Base-by-base conservation (phyloP, 2,329 filamentous ascomycete species). In the Corinectria fuckeliana region DNA sequence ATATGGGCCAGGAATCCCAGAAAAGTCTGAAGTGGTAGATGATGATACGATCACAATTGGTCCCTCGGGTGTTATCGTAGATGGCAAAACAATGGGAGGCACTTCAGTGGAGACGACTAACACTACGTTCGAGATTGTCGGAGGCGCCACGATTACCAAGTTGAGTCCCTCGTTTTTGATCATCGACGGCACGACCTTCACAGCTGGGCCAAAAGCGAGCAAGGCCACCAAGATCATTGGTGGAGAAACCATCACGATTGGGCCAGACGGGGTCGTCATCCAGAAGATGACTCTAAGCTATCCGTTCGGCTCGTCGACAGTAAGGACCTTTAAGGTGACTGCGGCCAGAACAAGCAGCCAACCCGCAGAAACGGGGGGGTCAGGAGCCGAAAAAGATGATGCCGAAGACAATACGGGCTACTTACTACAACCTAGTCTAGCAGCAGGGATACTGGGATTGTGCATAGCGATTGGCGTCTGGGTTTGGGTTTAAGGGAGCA, bases 1-100 rank as follows among this genome's bases (percentile, higher is more conserved):
- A 1, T 84, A 85, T 61, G 78, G 78, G 1, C 69, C 74, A 0
- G 68, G 64, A 25, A 70, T 72, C 3, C 61, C 75, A 3, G 70
- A 67, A 1, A 69, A 72, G 0, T 76, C 77, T 0, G 73, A 75
- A 13, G 73, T 80, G 2, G 68, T 88, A 23, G 78, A 80, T 57
- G 82, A 81, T 14, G 82, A 84, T 38, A 81, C 79, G 4, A 74
- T 88, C 60, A 76, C 80, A 2, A 75, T 88, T 50, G 83, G 80
- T 0, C 79, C 82, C 3, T 71, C 69, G 0, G 82, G 80, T 18
- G 67, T 84, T 5, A 64, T 75, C 2, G 68, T 80, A 2, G 76
- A 74, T 62, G 75, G 76, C 26, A 74, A 72, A 26, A 80, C 77
- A 0, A 56, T 85, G 0, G 82, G 82, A 16, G 82, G 82, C 0